Conservation (phyloP, 768 basidiomycete genomes). For the Pisolithus microcarpus region DNA sequence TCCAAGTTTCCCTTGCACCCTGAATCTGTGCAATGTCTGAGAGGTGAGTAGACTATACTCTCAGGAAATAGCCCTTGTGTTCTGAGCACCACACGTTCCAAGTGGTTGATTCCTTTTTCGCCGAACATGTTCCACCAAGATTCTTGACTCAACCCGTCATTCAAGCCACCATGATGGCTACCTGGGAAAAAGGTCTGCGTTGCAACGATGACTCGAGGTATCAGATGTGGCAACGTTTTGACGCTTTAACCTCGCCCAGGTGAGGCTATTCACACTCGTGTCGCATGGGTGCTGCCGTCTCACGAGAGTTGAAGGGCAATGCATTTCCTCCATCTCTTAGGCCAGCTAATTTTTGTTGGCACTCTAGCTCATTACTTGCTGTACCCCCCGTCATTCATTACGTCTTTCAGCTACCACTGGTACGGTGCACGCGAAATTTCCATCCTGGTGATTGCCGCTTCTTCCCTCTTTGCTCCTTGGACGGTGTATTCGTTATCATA, state of each 20-base stretch:
- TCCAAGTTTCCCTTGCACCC: constrained; percentile 32
- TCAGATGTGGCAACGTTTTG: constrained; percentile 22
- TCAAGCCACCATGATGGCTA: constrained; percentile 29
- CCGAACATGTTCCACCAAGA: constrained; percentile 26
- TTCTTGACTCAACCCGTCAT: constrained; percentile 37
- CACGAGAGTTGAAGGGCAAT: constrained; percentile 23
- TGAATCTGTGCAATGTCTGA: background rate
- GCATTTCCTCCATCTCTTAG: constrained; percentile 37
- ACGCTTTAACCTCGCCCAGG: constrained; percentile 41
- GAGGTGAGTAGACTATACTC: background rate
- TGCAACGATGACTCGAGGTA: background rate
- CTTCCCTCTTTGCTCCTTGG: constrained; percentile 29
- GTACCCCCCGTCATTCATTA: constrained; percentile 33
- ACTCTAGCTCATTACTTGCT: constrained; percentile 36
- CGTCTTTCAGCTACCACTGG: constrained; percentile 11
- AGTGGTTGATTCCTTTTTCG: constrained; percentile 30
- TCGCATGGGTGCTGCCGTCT: background rate
- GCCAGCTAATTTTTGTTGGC: constrained; percentile 34
- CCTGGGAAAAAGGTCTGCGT: constrained; percentile 35
- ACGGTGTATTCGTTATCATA: constrained; percentile 29
- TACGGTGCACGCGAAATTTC: constrained; percentile 30
- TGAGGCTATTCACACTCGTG: constrained; percentile 15
- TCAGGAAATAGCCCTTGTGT: background rate
- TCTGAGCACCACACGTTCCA: background rate
- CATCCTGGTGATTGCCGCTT: constrained; percentile 34